phyloP scores from a whole-genome alignment of 805 yeast genomes.

The Metschnikowia drakensbergensis region DNA sequence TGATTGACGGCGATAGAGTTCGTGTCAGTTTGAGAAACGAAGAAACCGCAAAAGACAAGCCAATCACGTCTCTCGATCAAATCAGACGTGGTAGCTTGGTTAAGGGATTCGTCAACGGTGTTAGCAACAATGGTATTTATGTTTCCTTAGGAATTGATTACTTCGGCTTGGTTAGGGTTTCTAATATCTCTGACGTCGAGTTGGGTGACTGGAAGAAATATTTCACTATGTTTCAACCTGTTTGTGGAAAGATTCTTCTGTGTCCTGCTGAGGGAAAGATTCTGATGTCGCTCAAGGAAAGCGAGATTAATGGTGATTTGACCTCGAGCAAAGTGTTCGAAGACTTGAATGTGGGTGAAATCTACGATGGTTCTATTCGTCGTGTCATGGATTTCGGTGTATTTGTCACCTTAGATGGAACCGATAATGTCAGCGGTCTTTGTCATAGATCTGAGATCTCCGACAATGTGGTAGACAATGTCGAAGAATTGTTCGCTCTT shows the following conservation, averaged over 20 bases:
- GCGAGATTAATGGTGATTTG: slow-evolving; percentile 71
- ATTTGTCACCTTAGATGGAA: slow-evolving; percentile 74
- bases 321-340: slow-evolving; percentile 56
- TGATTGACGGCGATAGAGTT: slow-evolving; percentile 48
- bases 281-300: slow-evolving; percentile 74
- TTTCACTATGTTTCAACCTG: slow-evolving; percentile 66
- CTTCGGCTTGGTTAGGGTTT: slow-evolving; percentile 74
- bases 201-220: slow-evolving; percentile 85
- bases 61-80: slow-evolving; percentile 47
- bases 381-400: slow-evolving; percentile 87
- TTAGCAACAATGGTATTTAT: slow-evolving; percentile 73
- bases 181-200: slow-evolving; percentile 76
- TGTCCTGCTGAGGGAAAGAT: slow-evolving; percentile 62
- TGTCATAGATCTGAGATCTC: slow-evolving; percentile 86
- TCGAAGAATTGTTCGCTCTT: slow-evolving; percentile 66
- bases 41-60: slow-evolving; percentile 46
- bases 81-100: slow-evolving; percentile 68
- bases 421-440: slow-evolving; percentile 73
- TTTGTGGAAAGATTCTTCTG: slow-evolving; percentile 66
- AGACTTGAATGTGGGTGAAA: slow-evolving; percentile 66
- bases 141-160: slow-evolving; percentile 68
- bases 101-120: slow-evolving; percentile 74
- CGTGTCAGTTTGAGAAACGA: slow-evolving; percentile 59
- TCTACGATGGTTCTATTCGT: slow-evolving; percentile 73
- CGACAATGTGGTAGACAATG: slow-evolving; percentile 57